These are phyloP conservation scores for Aegilops tauschii DNA, from an alignment of 176 grass and related monocot species.

Conservation along the genomic window DNA sequence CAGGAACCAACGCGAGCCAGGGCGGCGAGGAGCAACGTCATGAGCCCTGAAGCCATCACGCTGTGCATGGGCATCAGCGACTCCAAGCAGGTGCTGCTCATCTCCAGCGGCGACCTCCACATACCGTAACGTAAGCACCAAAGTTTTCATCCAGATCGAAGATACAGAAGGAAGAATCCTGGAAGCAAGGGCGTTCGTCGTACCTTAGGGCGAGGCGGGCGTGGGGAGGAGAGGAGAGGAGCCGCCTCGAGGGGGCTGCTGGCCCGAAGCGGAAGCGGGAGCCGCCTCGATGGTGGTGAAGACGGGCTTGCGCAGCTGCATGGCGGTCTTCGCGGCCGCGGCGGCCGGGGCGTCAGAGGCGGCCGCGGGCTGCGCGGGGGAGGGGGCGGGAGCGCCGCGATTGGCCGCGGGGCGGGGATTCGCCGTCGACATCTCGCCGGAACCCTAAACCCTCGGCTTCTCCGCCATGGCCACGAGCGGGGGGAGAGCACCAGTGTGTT, in stretches of 20 bases:
- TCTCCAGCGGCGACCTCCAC: constrained; percentile 67
- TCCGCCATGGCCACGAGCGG: no score
- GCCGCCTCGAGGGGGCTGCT: constrained; percentile 28
- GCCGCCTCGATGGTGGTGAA: no score
- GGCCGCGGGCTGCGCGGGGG: no score
- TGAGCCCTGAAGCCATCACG: constrained; percentile 77
- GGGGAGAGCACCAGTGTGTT: no score
- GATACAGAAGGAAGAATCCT: neutral
- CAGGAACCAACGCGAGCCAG: constrained; percentile 50
- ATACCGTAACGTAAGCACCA: neutral
- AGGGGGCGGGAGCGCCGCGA: no score
- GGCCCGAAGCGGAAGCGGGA: constrained; percentile 15
- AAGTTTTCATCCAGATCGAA: neutral
- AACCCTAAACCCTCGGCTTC: no score
- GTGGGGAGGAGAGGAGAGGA: constrained; percentile 19
- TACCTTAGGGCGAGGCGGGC: constrained; percentile 50
- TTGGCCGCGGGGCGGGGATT: no score
- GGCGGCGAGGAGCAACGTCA: constrained; percentile 77
- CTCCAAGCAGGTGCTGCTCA: constrained; percentile 77
- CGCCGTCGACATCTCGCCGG: no score
- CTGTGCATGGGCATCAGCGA: constrained; percentile 92
- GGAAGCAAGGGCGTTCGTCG: neutral
- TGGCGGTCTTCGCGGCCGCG: no score
- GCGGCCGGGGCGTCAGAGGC: no score
- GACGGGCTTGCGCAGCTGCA: no score